Evolutionary conservation across 306 rosid genomes (phyloP), one percentile per base, ranked within the genome.

Genomic region (Corylus avellana): DNA sequence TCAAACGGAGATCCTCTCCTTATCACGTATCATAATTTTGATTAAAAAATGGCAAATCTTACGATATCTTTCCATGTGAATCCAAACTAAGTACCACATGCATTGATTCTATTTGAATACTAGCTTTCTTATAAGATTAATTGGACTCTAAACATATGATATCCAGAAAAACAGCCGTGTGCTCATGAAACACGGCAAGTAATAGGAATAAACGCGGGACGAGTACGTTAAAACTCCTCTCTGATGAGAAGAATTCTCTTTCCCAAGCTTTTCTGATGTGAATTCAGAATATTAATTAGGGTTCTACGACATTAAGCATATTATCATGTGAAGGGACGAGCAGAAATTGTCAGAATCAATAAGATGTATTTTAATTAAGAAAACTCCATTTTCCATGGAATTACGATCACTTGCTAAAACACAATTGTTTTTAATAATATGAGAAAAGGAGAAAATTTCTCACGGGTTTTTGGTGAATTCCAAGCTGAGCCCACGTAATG

Each of bases 401-500:
- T 73, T 78, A 79, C 7, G 12, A 48, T 48, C 51, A 20, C 4
- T 22, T 22, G 64, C 64, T 20, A 8, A 20, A 57, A 9, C 13
- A 8, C 70, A 7, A 7, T 64, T 64, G 47, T 32, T 6, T 42
- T 42, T 5, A 32, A 32, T 39, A 39, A 39, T 39, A 39, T 0
- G 44, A 39, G 5, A 39, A 39, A 39, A 32, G 22, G 39, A 20
- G 17, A 59, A 61, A 12, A 25, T 48, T 79, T 77, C 92, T 83
- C 79, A 95, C 99, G 39, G 99, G 99, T 85, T 96, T 96, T 82
- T 91, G 90, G 79, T 96, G 99, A 68, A 96, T 96, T 53, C 99
- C 98, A 70, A 96, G 98, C 84, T 96, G 99, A 82, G 99, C 99
- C 99, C 99, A 96, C 42, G 99, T 96, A 83, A 96, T 96, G 75